These are phyloP conservation scores for Vigna reflexopilosa DNA, from an alignment of 306 rosid species.

Conservation along the genomic window DNA sequence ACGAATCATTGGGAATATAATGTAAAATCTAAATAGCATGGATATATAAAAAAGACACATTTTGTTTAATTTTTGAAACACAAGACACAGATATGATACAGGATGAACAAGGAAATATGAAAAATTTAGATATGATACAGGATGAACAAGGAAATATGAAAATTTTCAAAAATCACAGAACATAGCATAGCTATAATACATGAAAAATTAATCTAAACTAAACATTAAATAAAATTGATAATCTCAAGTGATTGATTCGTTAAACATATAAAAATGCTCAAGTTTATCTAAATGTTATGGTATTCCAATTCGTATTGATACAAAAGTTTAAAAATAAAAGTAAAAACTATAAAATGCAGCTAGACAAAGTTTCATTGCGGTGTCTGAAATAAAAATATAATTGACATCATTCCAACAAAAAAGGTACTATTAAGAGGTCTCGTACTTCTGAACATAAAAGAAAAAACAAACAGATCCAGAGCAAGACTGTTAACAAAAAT, in stretches of 20 bases:
- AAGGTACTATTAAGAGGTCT: background rate
- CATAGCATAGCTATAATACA: background rate
- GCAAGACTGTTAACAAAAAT: background rate
- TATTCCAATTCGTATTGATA: background rate
- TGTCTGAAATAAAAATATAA: background rate
- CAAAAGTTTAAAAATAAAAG: background rate
- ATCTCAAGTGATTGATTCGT: background rate
- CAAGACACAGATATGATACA: background rate
- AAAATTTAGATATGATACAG: background rate
- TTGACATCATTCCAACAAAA: background rate
- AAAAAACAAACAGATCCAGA: slow-evolving; percentile 1
- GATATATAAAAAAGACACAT: background rate
- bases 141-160: background rate
- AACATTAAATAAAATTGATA: background rate
- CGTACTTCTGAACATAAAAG: background rate
- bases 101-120: too few species aligned
- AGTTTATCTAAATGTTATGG: background rate
- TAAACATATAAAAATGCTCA: background rate
- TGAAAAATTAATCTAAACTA: background rate
- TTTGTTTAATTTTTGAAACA: background rate
- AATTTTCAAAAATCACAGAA: background rate
- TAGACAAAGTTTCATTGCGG: background rate
- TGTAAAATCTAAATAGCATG: background rate
- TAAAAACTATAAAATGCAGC: background rate
- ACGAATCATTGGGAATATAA: slow-evolving; percentile 24